These are phyloP conservation scores for Piper longum DNA, from an alignment of 164 flowering plant genomes.

Conservation along the genomic window DNA sequence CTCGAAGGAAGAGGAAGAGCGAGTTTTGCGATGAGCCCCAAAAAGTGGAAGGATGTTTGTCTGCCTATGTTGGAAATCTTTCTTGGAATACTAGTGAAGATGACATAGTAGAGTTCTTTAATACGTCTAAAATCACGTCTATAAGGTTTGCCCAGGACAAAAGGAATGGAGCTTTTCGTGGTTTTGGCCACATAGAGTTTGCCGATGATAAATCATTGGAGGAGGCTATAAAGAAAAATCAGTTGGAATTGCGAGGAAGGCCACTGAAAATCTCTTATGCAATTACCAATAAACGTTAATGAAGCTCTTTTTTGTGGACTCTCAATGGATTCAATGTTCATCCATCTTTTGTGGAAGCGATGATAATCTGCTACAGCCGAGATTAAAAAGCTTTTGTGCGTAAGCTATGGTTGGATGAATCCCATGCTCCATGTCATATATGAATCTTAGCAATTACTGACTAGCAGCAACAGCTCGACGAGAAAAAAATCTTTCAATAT, in stretches of 20 bases:
- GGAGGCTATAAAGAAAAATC: conserved; percentile 19
- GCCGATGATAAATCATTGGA: conserved; percentile 9
- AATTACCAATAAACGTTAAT: conserved; percentile 3
- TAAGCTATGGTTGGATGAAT: no score
- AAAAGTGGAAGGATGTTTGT: conserved; percentile 7
- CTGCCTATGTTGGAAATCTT: conserved; percentile 10
- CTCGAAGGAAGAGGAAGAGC: conserved; percentile 8
- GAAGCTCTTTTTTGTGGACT: background rate
- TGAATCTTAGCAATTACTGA: no score
- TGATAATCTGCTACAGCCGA: no score
- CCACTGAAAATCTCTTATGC: conserved; percentile 7
- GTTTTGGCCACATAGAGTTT: conserved; percentile 11
- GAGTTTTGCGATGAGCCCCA: conserved; percentile 7
- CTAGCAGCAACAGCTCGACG: no score
- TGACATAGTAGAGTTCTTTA: conserved; percentile 4
- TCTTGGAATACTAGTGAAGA: conserved; percentile 9
- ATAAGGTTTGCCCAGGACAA: conserved; percentile 7
- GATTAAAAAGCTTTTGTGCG: no score
- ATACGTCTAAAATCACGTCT: conserved; percentile 4
- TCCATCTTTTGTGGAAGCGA: no score
- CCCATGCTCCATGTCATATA: no score
- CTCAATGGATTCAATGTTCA: background rate
- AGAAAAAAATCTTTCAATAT: no score
- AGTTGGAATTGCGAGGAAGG: conserved; percentile 2
- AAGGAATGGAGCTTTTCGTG: conserved; percentile 5